These are phyloP conservation scores for Ramalina peruviana DNA, from an alignment of 495 filamentous ascomycete species.

Conservation along the genomic window DNA sequence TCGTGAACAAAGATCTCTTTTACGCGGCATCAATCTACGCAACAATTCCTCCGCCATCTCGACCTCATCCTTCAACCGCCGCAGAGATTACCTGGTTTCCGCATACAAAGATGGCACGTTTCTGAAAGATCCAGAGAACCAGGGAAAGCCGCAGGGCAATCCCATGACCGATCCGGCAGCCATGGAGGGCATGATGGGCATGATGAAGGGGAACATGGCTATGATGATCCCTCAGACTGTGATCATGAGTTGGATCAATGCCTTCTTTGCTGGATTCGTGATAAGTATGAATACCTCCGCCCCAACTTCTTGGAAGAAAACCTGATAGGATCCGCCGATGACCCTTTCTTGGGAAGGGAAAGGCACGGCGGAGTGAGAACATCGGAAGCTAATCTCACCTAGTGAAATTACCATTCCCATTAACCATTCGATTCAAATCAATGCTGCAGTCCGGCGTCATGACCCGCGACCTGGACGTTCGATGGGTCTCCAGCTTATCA, in stretches of 20 bases:
- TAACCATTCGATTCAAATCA: slow-evolving; percentile 96
- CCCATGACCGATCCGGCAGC: slow-evolving; percentile 93
- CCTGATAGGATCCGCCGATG: not conserved
- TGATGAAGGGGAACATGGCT: slow-evolving; percentile 99
- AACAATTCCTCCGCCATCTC: slow-evolving; percentile 63
- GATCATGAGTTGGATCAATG: slow-evolving; percentile 99
- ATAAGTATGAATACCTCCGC: slow-evolving; percentile 50
- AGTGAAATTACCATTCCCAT: slow-evolving; percentile 98
- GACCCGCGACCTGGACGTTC: slow-evolving; percentile 87
- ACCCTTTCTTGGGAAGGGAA: not conserved
- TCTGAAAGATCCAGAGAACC: slow-evolving; percentile 74
- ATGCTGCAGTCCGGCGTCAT: slow-evolving; percentile 96
- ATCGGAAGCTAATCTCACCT: not conserved
- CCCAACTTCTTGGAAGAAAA: not conserved
- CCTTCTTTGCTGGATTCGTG: slow-evolving; percentile 94
- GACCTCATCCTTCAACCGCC: slow-evolving; percentile 55
- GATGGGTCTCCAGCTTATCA: slow-evolving; percentile 95
- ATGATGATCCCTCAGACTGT: slow-evolving; percentile 99
- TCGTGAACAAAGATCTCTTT: slow-evolving; percentile 75
- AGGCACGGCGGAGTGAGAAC: not conserved
- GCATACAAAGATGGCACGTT: slow-evolving; percentile 75
- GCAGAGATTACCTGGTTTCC: slow-evolving; percentile 65
- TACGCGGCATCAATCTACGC: slow-evolving; percentile 76
- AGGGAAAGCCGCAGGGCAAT: slow-evolving; percentile 78
- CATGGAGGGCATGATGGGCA: slow-evolving; percentile 99